Base-by-base conservation (phyloP, 2,329 filamentous ascomycete genomes). In the Botrytis sinoallii region DNA sequence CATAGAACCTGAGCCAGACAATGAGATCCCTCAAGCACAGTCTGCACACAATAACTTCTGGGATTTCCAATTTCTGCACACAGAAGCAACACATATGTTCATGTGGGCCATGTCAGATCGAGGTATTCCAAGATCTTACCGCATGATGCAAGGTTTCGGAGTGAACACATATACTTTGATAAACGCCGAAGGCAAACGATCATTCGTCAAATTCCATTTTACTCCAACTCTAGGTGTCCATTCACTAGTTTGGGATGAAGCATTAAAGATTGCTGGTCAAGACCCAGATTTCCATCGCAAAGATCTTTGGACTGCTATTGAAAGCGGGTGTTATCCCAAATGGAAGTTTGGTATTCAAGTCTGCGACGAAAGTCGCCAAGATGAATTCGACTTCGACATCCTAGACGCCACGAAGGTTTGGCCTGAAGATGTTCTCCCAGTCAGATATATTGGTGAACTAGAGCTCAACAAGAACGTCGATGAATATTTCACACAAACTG, bases 61-160 rank as follows among this genome's bases (percentile, higher is more conserved):
- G 91, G 92, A 94, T 79, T 94, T 93, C 77, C 85, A 88, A 59
- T 90, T 85, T 76, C 82, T 91, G 75, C 90, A 94, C 78, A 84
- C 88, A 0, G 92, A 95, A 80, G 88, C 91, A 0, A 93, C 91
- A 0, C 92, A 94, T 81, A 94, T 93, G 91, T 92, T 88, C 77
- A 89, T 93, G 85, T 95, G 92, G 92, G 84, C 89, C 44, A 93
- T 94, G 90, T 92, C 89, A 14, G 93, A 94, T 80, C 87, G 92
- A 42, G 86, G 86, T 0, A 93, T 93, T 73, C 92, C 92, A 1
- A 88, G 91, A 3, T 93, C 91, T 0, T 94, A 87, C 82, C 89
- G 93, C 38, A 94, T 94, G 92, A 94, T 95, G 91, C 92, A 95
- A 77, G 93, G 93, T 0, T 95, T 95, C 73, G 92, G 93, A 71